Percentiles rank a stretch among this genome's conserved stretches.
phyloP scores from a whole-genome alignment of 352 stramenopile genomes.

The Phytophthora boehmeriae region DNA sequence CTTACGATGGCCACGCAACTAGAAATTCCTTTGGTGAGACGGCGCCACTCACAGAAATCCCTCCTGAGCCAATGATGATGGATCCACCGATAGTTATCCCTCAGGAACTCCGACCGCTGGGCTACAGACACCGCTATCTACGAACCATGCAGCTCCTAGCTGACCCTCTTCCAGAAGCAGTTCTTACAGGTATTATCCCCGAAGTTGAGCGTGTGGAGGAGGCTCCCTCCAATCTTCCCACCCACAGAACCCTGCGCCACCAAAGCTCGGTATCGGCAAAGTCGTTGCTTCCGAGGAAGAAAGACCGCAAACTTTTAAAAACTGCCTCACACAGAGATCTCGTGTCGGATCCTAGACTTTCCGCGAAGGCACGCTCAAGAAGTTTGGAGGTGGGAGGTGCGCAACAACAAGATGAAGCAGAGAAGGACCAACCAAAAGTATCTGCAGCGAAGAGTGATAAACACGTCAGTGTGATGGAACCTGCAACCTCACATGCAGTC shows the following conservation, averaged over 20 bases:
- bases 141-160: slow-evolving; percentile 68
- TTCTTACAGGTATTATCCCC: slow-evolving; percentile 2
- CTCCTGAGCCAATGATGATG: slow-evolving; percentile 42
- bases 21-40: slow-evolving; percentile 72
- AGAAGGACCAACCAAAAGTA: not conserved
- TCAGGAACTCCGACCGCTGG: slow-evolving; percentile 52
- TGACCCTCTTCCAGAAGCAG: slow-evolving; percentile 16
- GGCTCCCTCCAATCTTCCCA: not conserved
- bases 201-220: slow-evolving; percentile 10
- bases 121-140: slow-evolving; percentile 52
- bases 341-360: slow-evolving; percentile 6
- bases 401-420: slow-evolving; percentile 1
- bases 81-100: slow-evolving; percentile 67
- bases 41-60: slow-evolving; percentile 40
- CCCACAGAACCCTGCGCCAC: slow-evolving; percentile 3
- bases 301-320: slow-evolving; percentile 23
- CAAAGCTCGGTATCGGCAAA: slow-evolving; percentile 31
- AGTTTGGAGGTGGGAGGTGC: slow-evolving; percentile 11
- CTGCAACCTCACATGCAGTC: not conserved
- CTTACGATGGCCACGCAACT: not conserved
- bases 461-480: not conserved
- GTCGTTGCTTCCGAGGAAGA: slow-evolving; percentile 11
- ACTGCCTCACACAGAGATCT: slow-evolving; percentile 24
- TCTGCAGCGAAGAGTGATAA: not conserved
- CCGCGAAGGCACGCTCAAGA: slow-evolving; percentile 4